phyloP scores from a whole-genome alignment of 768 basidiomycete species.

The Rhodotorula diobovata region DNA sequence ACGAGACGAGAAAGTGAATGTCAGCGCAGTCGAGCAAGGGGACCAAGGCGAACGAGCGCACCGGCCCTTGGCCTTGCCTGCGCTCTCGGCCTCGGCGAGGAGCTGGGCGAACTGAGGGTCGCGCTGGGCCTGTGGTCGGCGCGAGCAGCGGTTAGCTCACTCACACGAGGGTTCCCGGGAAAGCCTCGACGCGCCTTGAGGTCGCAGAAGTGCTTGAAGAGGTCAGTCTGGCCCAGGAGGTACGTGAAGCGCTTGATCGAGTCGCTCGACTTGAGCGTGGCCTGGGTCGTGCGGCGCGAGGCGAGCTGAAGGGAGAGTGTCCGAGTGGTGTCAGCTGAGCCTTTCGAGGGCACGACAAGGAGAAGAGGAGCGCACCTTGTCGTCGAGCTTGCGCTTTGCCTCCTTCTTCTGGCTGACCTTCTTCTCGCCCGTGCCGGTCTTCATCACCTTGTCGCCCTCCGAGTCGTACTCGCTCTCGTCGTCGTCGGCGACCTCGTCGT shows the following conservation, averaged over 20 bases:
- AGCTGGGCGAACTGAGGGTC: conserved; percentile 90
- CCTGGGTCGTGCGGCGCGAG: conserved; percentile 17
- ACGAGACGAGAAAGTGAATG: neutral
- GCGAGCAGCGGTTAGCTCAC: conserved; percentile 13
- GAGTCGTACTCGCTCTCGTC: conserved; percentile 26
- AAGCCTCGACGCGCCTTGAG: conserved; percentile 63
- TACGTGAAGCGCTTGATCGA: conserved; percentile 96
- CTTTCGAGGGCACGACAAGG: too few relatives aligned
- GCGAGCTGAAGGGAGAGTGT: conserved; percentile 13
- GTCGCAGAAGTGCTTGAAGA: conserved; percentile 97
- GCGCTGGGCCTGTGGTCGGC: conserved; percentile 55
- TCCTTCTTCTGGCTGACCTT: conserved; percentile 2
- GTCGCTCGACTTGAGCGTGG: conserved; percentile 64
- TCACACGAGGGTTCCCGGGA: conserved; percentile 1
- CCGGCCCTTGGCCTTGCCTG: conserved; percentile 61
- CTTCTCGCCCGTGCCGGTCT: too few relatives aligned
- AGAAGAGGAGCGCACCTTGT: conserved; percentile 4
- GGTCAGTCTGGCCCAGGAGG: conserved; percentile 93
- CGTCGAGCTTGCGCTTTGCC: conserved; percentile 29
- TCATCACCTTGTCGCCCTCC: conserved; percentile 15
- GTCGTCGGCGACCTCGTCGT: conserved; percentile 43
- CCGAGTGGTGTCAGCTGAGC: neutral
- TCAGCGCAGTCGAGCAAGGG: neutral
- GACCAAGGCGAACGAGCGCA: neutral
- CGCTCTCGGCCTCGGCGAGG: conserved; percentile 68